Base-by-base conservation (phyloP, 2,329 filamentous ascomycete genomes). In the Paecilomyces variotii region DNA sequence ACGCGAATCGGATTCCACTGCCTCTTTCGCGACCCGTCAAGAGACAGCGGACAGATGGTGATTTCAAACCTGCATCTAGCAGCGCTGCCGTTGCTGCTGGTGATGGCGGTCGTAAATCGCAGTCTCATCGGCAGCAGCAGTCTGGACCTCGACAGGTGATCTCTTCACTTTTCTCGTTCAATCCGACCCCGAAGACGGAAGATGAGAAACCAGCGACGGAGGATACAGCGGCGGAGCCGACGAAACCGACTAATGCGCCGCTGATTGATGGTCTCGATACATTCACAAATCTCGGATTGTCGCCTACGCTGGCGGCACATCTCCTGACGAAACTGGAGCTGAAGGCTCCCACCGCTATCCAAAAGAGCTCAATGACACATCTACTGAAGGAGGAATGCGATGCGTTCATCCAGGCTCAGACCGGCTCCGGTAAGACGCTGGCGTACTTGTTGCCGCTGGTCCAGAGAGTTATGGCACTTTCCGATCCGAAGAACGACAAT, bases 361-460 rank as follows among this genome's bases (percentile, higher is more conserved):
- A 99, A 76, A 92, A 92, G 67, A 90, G 90, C 61, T 88, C 93
- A 0, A 87, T 99, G 45, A 82, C 89, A 50, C 87, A 94, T 66
- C 77, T 99, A 61, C 76, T 96, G 52, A 86, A 86, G 50, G 87
- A 88, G 56, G 89, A 96, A 66, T 87, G 84, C 53, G 94, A 99
- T 78, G 92, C 92, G 1, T 99, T 99, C 68, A 88, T 99, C 34
- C 94, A 97, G 72, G 95, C 94, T 2, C 89, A 99, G 76, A 99
- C 94, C 0, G 94, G 94, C 65, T 99, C 94, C 0, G 94, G 94
- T 76, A 99, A 99, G 78, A 99, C 94, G 0, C 78, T 99, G 60
- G 90, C 94, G n/a, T 99, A 99, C 72, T 81, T 99, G 3, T 78
- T 99, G 5, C 94, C 94, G 1, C 88, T 99, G 53, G 86, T 99